Evolutionary conservation across 306 rosid species (phyloP), one percentile per base, ranked within the genome.

Genomic region (Delonix regia): DNA sequence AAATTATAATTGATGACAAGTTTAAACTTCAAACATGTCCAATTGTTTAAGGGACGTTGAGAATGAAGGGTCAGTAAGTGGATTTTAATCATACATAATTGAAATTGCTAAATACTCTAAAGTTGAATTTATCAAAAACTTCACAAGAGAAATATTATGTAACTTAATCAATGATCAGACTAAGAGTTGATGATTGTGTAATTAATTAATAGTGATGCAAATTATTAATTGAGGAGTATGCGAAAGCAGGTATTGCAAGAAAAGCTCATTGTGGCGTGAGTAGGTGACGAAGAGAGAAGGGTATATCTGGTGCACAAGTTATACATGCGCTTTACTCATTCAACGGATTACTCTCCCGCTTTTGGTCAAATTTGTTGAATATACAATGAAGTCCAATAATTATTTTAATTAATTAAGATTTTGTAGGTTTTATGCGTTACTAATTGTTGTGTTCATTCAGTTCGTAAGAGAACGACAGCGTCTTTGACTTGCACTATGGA

Each of bases 261-360:
- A 77, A 82, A 87, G 85, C 70, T 76, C 15, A 69, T 34, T n/a
- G n/a, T n/a, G n/a, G 79, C 62, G 76, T 73, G 56, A 19, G 57
- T 60, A 33, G 71, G 79, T 11, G 9, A 19, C 47, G 71, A 73
- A 66, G 45, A 75, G 76, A 59, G 15, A 18, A 39, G 30, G 78
- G 83, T 70, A 74, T 80, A 69, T 64, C 82, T 51, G 52, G 74
- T 14, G 73, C 69, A 49, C 85, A 87, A 77, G 83, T 70, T 79
- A 80, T 27, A n/a, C n/a, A 56, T 64, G 70, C 16, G 10, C 74
- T 82, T 79, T 68, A 82, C 82, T 78, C 82, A 56, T 56, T 33
- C 74, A 25, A 27, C 38, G 18, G 2, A 63, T 34, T 9, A 33
- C 15, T 33, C 22, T 6, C 2, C 30, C 4, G 7, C 3, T 38